These are phyloP conservation scores for Eutrema japonicum DNA, from an alignment of 345 rosid species.

Conservation along the genomic window DNA sequence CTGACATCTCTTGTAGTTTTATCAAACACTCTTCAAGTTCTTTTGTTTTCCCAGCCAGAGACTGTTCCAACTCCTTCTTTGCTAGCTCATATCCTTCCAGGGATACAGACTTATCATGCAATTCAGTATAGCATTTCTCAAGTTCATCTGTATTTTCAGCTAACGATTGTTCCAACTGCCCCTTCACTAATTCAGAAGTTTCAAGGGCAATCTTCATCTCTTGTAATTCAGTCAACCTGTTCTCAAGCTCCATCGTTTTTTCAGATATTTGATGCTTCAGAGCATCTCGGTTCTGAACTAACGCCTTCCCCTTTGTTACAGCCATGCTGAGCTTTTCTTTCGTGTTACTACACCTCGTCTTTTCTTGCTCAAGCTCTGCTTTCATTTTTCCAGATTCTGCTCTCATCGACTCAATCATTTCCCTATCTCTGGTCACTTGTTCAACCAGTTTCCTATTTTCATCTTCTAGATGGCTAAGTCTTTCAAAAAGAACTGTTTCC, in stretches of 20 bases:
- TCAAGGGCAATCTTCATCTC: conserved; percentile 65
- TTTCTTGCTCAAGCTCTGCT: conserved; percentile 82
- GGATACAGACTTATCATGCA: conserved; percentile 42
- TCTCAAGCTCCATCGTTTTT: conserved; percentile 74
- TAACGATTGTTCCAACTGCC: conserved; percentile 41
- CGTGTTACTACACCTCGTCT: conserved; percentile 67
- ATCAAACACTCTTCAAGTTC: conserved; percentile 43
- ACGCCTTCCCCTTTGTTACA: conserved; percentile 90
- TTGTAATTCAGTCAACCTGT: conserved; percentile 61
- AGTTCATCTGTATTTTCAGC: conserved; percentile 44
- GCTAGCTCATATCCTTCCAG: conserved; percentile 36
- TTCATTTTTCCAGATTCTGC: conserved; percentile 59
- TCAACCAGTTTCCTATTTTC: conserved; percentile 65
- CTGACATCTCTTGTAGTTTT: conserved; percentile 44
- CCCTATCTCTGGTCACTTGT: conserved; percentile 60
- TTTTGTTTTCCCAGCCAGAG: conserved; percentile 44
- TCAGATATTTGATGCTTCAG: conserved; percentile 77
- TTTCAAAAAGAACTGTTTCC: conserved; percentile 56
- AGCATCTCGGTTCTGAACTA: conserved; percentile 90
- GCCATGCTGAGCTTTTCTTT: conserved; percentile 97
- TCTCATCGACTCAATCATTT: conserved; percentile 46
- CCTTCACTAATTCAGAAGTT: conserved; percentile 55
- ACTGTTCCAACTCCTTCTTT: conserved; percentile 40
- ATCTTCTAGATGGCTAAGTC: conserved; percentile 54
- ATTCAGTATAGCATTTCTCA: conserved; percentile 65